Evolutionary conservation across 192 early-diverging fungal species (phyloP), one percentile per base, ranked within the genome.

Genomic region (Entomortierella lignicola): DNA sequence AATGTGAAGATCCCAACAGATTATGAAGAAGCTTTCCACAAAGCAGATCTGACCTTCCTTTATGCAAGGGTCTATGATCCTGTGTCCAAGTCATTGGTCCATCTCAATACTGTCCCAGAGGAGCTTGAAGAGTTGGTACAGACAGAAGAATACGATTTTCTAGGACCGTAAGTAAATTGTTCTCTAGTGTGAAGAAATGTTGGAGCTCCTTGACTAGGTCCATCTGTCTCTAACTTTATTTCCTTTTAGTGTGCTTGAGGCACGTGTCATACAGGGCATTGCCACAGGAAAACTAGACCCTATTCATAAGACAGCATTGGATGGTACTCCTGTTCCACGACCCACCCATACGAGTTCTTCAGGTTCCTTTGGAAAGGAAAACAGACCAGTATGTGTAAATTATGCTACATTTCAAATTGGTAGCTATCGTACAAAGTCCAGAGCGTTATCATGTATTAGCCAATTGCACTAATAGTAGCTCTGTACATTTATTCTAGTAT

Each of bases 1-100:
- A 57, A 41, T 17, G 59, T 55, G 47, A 69, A 80, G 30, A 80
- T 94, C 0, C 89, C 89, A 0, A 59, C 84, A 2, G 85, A 87
- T n/a, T 99, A 99, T 62, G 83, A 86, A 32, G 73, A 86, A 3
- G 71, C 82, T 5, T 97, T 95, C 61, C 69, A 74, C 20, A 80
- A 88, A 29, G 97, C 98, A 2, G 92, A 98, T 31, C 77, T 91
- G 6, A 96, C 95, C 0, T 99, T 99, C 82, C 72, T 90, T 41
- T 92, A 95, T 73, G 97, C 98, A 61, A 85, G 92, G 0, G 97
- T 99, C 4, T 99, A 92, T 73, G 92, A 96, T 65, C 91, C 94
- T 0, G 47, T 51, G 0, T 44, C 71, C 1, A 69, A 83, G 13
- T 21, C 62, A 0, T 71, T 94, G 60, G 88, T 85, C 4, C 86